Evolutionary conservation across 345 rosid species (phyloP).

Genomic region (Populus deltoides): DNA sequence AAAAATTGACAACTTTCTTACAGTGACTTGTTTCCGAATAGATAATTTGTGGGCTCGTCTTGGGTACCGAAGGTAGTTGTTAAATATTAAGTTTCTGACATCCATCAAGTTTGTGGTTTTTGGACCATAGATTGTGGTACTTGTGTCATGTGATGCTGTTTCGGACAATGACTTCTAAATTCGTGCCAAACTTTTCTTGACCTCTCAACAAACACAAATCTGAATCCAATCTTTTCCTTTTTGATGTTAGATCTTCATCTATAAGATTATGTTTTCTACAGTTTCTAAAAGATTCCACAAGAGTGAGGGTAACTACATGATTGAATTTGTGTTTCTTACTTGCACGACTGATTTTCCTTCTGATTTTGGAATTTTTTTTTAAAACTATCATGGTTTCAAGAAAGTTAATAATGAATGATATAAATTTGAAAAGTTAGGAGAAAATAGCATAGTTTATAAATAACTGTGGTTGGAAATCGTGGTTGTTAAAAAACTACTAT

Average conservation of each 20-base stretch:
- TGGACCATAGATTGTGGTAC: not conserved
- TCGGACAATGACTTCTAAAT: not conserved
- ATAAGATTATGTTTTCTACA: not conserved
- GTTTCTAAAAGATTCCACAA: not conserved
- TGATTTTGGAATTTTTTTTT: not conserved
- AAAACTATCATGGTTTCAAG: no score
- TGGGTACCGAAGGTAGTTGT: not conserved
- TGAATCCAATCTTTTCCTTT: not conserved
- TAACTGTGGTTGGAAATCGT: no score
- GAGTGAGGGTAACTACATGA: not conserved
- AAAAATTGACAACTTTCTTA: not conserved
- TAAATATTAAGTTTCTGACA: not conserved
- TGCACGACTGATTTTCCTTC: not conserved
- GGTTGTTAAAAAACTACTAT: no score
- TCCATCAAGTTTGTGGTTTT: not conserved
- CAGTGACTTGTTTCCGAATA: not conserved
- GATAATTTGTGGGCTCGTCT: not conserved
- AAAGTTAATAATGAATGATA: no score
- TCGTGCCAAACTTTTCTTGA: not conserved
- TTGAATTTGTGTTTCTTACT: not conserved
- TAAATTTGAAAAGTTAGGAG: no score
- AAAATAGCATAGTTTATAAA: no score
- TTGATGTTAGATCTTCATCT: not conserved
- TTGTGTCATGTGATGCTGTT: not conserved
- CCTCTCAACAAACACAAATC: not conserved